A percentile compares a stretch with the other conserved stretches of the same genome.
phyloP scores from a whole-genome alignment of 495 filamentous ascomycete species.

The Collariella sp. region DNA sequence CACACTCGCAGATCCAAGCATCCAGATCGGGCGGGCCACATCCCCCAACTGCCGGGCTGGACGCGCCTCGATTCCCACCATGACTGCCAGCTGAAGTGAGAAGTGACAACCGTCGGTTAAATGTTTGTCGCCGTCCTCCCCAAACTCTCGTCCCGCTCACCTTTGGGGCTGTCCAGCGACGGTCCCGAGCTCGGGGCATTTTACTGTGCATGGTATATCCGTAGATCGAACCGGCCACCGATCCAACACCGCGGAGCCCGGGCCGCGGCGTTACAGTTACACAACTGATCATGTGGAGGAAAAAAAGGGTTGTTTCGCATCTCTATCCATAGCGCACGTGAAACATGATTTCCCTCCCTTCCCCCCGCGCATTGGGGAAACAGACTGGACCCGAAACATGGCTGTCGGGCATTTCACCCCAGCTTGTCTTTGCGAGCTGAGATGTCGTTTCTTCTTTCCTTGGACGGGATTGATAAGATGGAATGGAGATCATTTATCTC shows the following conservation, averaged over 20 bases:
- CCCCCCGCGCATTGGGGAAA: not conserved
- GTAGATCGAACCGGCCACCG: too few species aligned
- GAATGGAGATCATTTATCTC: too few species aligned
- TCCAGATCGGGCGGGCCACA: not conserved
- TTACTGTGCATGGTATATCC: not conserved
- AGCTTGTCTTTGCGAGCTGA: too few species aligned
- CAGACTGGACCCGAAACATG: too few species aligned
- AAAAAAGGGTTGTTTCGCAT: not conserved
- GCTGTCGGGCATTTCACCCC: too few species aligned
- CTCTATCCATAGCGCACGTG: not conserved
- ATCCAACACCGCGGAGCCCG: constrained; percentile 1
- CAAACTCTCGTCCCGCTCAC: not conserved
- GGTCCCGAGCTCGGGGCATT: not conserved
- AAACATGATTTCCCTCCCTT: not conserved
- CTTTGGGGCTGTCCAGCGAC: not conserved
- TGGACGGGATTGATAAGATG: too few species aligned
- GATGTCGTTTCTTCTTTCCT: too few species aligned
- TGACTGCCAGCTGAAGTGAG: not conserved
- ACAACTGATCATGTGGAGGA: not conserved
- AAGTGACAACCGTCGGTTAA: not conserved
- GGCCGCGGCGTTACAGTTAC: constrained; percentile 1
- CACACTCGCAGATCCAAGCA: not conserved
- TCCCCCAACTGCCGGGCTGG: not conserved
- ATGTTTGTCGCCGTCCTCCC: not conserved
- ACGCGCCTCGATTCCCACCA: not conserved